phyloP scores from a whole-genome alignment of 805 yeast species.

The Candida sanyiensis region DNA sequence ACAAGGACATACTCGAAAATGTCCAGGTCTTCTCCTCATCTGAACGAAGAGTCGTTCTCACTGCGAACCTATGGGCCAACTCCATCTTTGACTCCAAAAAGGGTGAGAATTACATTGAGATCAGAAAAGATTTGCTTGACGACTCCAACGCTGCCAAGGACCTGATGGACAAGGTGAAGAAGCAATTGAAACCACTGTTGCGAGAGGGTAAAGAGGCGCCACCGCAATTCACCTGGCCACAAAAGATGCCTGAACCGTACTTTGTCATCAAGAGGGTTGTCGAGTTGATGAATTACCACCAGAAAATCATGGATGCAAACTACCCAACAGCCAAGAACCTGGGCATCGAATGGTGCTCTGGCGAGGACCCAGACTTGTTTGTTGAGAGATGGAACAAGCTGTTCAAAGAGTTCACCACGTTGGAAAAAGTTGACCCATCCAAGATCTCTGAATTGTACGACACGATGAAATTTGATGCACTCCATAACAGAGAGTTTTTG shows the following conservation, averaged over 20 bases:
- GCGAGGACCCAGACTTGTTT: constrained; percentile 86
- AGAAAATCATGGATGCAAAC: constrained; percentile 75
- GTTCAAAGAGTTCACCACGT: constrained; percentile 83
- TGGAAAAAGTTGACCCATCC: constrained; percentile 96
- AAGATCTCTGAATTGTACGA: constrained; percentile 95
- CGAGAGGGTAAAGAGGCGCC: constrained; percentile 97
- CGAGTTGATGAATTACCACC: constrained; percentile 90
- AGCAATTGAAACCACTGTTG: constrained; percentile 87
- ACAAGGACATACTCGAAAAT: constrained; percentile 77
- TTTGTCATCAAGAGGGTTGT: constrained; percentile 90
- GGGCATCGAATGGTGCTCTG: constrained; percentile 91
- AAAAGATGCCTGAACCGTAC: constrained; percentile 96
- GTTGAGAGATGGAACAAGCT: constrained; percentile 96
- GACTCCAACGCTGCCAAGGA: constrained; percentile 98
- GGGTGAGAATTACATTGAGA: constrained; percentile 72
- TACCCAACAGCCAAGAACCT: constrained; percentile 56
- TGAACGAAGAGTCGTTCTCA: constrained; percentile 89
- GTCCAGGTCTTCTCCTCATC: constrained; percentile 86
- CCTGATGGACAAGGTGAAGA: constrained; percentile 94
- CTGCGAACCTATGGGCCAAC: constrained; percentile 82
- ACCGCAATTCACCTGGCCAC: constrained; percentile 97
- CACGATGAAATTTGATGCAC: constrained; percentile 97
- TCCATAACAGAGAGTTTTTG: constrained; percentile 87
- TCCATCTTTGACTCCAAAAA: constrained; percentile 58
- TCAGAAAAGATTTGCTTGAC: constrained; percentile 86